A percentile compares a stretch with the other conserved stretches of the same genome.
Conservation (phyloP, 2,329 filamentous ascomycete genomes). For the Huntiella savannae region DNA sequence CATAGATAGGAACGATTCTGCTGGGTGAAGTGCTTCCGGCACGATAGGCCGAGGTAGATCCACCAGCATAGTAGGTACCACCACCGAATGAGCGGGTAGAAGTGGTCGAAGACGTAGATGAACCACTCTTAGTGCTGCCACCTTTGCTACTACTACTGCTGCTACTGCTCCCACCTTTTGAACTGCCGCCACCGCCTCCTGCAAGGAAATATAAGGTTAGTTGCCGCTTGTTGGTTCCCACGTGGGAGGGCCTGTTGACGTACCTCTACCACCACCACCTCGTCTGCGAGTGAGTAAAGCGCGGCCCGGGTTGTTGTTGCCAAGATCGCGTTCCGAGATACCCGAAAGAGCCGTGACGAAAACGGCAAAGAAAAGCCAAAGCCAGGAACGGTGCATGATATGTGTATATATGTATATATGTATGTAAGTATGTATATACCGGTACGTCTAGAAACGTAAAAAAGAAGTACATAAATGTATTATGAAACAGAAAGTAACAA, state of each 20-base stretch:
- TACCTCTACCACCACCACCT: constrained; percentile 34
- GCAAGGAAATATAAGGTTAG: constrained; percentile 12
- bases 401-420: no score
- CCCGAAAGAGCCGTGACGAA: no score
- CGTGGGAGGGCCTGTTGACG: no score
- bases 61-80: constrained; percentile 47
- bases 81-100: constrained; percentile 25
- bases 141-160: constrained; percentile 11
- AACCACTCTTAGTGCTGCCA: not conserved
- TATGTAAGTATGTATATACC: no score
- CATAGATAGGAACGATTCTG: constrained; percentile 32
- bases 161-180: constrained; percentile 13
- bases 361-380: no score
- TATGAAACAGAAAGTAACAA: no score
- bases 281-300: constrained; percentile 39
- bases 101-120: constrained; percentile 1
- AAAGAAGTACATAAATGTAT: no score
- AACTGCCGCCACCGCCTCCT: constrained; percentile 14
- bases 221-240: no score
- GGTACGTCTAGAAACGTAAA: no score
- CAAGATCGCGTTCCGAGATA: no score
- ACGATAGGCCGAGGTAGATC: constrained; percentile 39
- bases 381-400: no score
- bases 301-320: no score
- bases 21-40: constrained; percentile 31